phyloP scores from a whole-genome alignment of 306 rosid species.

The Trifolium dubium region DNA sequence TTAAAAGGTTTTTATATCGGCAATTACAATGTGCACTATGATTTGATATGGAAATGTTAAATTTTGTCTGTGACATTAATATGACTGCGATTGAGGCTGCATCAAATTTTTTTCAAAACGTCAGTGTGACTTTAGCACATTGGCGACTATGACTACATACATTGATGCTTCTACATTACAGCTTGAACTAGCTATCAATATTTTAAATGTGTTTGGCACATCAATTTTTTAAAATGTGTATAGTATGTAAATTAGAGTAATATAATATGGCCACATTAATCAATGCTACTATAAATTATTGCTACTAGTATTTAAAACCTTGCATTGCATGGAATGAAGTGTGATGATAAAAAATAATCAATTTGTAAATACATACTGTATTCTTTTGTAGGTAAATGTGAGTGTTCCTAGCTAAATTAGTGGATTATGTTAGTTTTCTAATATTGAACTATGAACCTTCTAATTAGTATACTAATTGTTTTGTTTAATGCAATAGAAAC shows the following conservation, averaged over 20 bases:
- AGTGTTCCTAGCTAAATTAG: too few species aligned
- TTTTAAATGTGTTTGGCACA: too few species aligned
- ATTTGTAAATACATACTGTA: background rate
- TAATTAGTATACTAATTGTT: background rate
- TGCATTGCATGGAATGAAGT: background rate
- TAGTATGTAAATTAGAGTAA: too few species aligned
- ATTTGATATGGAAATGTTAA: too few species aligned
- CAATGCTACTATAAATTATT: too few species aligned
- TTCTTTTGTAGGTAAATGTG: background rate
- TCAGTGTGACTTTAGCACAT: too few species aligned
- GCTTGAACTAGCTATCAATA: too few species aligned
- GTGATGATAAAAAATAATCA: background rate
- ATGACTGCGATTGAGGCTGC: background rate
- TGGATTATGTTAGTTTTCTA: background rate
- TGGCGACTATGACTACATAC: too few species aligned
- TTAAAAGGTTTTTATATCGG: background rate
- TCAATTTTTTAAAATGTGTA: too few species aligned
- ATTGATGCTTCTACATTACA: background rate
- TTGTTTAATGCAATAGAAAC: constrained; percentile 60
- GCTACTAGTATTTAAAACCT: background rate
- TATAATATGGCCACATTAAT: too few species aligned
- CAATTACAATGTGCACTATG: background rate
- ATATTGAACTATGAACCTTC: background rate
- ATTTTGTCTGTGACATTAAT: background rate
- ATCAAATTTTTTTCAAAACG: too few species aligned